These are phyloP conservation scores for Pyrus pyrifolia DNA, from an alignment of 306 rosid species.

Conservation along the genomic window DNA sequence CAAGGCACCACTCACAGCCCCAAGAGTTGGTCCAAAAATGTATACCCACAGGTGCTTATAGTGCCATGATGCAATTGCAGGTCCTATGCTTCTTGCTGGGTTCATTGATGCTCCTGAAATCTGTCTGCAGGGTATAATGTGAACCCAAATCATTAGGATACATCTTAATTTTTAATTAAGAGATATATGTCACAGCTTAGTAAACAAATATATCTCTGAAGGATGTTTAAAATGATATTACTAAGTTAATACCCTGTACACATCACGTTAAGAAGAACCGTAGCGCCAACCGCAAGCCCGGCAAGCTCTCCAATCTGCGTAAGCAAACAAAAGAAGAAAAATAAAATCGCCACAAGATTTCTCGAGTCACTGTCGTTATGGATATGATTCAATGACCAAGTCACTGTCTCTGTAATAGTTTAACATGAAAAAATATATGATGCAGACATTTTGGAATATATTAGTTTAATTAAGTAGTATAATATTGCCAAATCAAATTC, in stretches of 20 bases:
- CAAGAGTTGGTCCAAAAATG: slow-evolving; percentile 36
- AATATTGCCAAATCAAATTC: neutral
- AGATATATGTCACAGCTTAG: neutral
- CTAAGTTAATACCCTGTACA: slow-evolving; percentile 50
- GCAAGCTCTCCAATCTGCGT: slow-evolving; percentile 83
- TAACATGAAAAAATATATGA: neutral
- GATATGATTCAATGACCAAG: neutral
- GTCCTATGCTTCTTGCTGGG: slow-evolving; percentile 83
- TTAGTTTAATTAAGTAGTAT: neutral
- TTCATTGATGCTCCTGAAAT: slow-evolving; percentile 91
- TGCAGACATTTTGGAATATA: neutral
- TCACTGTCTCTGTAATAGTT: neutral
- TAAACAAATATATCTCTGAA: neutral
- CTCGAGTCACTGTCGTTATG: neutral
- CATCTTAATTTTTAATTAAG: neutral
- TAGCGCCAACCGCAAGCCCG: slow-evolving; percentile 74
- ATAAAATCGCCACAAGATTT: neutral
- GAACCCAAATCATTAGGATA: neutral
- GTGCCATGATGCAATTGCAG: slow-evolving; percentile 44
- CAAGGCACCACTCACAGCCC: slow-evolving; percentile 63
- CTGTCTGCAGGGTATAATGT: slow-evolving; percentile 37
- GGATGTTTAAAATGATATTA: neutral
- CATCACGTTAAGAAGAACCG: slow-evolving; percentile 68
- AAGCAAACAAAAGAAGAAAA: neutral
- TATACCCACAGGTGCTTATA: slow-evolving; percentile 66